phyloP scores from a whole-genome alignment of 305 asterid species.

The Stenogyne calaminthoides region DNA sequence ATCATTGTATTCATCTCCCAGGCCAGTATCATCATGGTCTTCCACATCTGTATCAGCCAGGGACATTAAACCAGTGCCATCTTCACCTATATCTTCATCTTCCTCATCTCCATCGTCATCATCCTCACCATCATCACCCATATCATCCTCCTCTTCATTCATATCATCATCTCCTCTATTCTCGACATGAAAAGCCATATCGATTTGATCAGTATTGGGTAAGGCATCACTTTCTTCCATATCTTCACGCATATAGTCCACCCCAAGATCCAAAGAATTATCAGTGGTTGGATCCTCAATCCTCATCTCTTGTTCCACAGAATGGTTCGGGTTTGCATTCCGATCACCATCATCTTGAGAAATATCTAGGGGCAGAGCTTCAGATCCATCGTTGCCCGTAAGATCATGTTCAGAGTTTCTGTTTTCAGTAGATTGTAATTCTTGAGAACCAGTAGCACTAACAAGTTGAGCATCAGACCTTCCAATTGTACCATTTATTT shows the following conservation, averaged over 20 bases:
- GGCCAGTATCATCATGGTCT: conserved; percentile 91
- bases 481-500: conserved; percentile 50
- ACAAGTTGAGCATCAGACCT: conserved; percentile 54
- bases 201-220: conserved; percentile 73
- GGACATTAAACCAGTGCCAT: conserved; percentile 93
- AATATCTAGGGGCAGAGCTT: conserved; percentile 43
- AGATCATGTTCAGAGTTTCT: conserved; percentile 44
- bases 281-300: conserved; percentile 64
- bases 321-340: conserved; percentile 46
- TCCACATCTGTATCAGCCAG: conserved; percentile 98
- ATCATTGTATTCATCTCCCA: conserved; percentile 94
- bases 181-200: conserved; percentile 84
- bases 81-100: conserved; percentile 95
- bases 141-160: conserved; percentile 97
- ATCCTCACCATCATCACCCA: conserved; percentile 96
- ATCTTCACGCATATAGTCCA: conserved; percentile 84
- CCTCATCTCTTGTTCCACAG: conserved; percentile 80
- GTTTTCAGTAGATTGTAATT: conserved; percentile 56
- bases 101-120: conserved; percentile 95
- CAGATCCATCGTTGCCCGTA: conserved; percentile 47
- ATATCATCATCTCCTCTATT: conserved; percentile 81
- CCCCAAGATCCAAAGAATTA: conserved; percentile 68
- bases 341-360: conserved; percentile 56
- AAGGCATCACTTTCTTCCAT: conserved; percentile 78
- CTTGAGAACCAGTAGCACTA: conserved; percentile 51